Evolutionary conservation across 345 rosid genomes (phyloP).

Genomic region (Eucalyptus marginata): DNA sequence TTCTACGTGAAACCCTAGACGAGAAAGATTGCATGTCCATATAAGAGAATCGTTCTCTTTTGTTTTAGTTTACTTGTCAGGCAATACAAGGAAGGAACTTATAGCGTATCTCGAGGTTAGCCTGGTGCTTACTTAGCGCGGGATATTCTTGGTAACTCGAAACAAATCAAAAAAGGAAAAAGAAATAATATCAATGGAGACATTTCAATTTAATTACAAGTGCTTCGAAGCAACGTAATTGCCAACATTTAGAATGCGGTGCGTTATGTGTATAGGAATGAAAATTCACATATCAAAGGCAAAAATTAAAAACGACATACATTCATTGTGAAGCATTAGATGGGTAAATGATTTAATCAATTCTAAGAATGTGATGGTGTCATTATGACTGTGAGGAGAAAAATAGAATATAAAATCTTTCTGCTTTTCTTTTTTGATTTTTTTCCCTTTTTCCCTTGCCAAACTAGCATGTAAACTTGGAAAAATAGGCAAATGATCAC

Average conservation of each 20-base stretch:
- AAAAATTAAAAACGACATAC: background rate
- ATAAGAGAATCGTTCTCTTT: background rate
- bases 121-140: background rate
- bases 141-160: background rate
- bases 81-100: background rate
- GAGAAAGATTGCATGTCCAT: background rate
- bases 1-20: background rate
- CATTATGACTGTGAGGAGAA: background rate
- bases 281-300: background rate
- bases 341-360: background rate
- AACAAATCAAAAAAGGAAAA: background rate
- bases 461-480: background rate
- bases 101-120: background rate
- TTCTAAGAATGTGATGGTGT: background rate
- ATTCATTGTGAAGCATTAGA: background rate
- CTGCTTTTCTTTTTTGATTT: background rate
- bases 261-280: background rate
- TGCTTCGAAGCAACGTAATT: background rate
- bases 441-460: background rate
- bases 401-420: background rate
- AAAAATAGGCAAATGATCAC: background rate
- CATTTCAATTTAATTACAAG: background rate
- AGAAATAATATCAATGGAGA: background rate
- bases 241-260: background rate
- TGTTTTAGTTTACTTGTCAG: background rate